Percentiles rank a stretch among this genome's conserved stretches.
Conservation (phyloP, 73 alveolate genomes). For the Breviolum minutum region DNA sequence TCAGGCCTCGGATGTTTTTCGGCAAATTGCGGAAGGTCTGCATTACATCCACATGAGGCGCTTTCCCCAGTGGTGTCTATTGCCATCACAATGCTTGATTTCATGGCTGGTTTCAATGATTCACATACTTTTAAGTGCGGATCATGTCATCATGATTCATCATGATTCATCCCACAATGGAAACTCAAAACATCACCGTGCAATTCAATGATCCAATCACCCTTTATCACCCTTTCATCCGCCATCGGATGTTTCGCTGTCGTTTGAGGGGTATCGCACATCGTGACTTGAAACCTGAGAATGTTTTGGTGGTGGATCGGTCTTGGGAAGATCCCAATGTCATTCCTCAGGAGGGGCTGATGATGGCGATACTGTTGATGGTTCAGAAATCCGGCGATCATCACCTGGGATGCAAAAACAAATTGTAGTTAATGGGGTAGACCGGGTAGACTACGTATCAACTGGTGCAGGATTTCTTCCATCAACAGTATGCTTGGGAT, state of each 20-base stretch:
- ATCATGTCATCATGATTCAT: too few species aligned
- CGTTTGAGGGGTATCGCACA: conserved; percentile 87
- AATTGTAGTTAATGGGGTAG: background rate
- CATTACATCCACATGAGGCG: conserved; percentile 64
- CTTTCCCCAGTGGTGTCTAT: background rate
- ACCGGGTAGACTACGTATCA: too few species aligned
- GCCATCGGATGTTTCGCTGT: background rate
- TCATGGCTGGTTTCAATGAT: too few species aligned
- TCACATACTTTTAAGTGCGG: too few species aligned
- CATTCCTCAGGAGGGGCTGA: background rate
- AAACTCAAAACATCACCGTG: background rate
- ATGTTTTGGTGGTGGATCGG: conserved; percentile 64
- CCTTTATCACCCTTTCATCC: background rate
- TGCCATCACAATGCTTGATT: too few species aligned
- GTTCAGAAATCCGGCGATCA: too few species aligned
- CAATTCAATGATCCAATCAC: background rate
- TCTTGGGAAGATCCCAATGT: conserved; percentile 40
- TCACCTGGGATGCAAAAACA: background rate
- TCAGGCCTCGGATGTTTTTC: conserved; percentile 62
- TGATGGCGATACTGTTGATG: background rate
- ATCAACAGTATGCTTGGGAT: too few species aligned
- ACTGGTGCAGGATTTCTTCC: too few species aligned
- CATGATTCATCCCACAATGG: background rate
- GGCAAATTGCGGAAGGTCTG: conserved; percentile 68
- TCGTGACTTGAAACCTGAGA: conserved; percentile 76